Conservation (phyloP, 1,284 basidiomycete species). For the Rhizoctonia solani region DNA sequence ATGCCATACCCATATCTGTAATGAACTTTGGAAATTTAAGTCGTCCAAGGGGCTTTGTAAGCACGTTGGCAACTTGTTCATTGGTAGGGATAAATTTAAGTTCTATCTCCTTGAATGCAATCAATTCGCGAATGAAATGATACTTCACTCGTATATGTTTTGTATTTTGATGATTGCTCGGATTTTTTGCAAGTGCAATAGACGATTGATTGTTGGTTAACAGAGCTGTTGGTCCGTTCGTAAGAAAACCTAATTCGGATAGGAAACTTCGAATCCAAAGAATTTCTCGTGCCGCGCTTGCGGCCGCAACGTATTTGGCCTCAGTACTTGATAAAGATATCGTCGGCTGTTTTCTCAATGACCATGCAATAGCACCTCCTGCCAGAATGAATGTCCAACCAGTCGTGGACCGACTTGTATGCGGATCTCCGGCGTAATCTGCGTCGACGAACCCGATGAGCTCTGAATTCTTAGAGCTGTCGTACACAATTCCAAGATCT, state of each 20-base stretch:
- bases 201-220: conserved; percentile 42
- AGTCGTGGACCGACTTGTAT: no score
- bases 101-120: conserved; percentile 37
- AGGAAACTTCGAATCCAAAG: background rate
- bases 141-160: conserved; percentile 45
- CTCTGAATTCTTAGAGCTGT: background rate
- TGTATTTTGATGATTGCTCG: conserved; percentile 38
- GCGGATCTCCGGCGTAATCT: no score
- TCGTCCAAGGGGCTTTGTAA: conserved; percentile 1
- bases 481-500: conserved; percentile 20
- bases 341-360: background rate
- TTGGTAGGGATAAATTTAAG: no score
- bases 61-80: conserved; percentile 1
- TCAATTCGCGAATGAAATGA: conserved; percentile 43
- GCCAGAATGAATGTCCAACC: background rate
- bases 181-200: conserved; percentile 41
- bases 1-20: background rate
- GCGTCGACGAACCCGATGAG: conserved; percentile 16
- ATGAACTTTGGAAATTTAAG: background rate
- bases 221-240: conserved; percentile 19
- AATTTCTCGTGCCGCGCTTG: background rate
- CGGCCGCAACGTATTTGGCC: no score
- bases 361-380: background rate
- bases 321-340: background rate
- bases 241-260: background rate